Evolutionary conservation across 1,284 basidiomycete genomes (phyloP), one percentile per base, ranked within the genome.

Genomic region (Trichosporon sp.): DNA sequence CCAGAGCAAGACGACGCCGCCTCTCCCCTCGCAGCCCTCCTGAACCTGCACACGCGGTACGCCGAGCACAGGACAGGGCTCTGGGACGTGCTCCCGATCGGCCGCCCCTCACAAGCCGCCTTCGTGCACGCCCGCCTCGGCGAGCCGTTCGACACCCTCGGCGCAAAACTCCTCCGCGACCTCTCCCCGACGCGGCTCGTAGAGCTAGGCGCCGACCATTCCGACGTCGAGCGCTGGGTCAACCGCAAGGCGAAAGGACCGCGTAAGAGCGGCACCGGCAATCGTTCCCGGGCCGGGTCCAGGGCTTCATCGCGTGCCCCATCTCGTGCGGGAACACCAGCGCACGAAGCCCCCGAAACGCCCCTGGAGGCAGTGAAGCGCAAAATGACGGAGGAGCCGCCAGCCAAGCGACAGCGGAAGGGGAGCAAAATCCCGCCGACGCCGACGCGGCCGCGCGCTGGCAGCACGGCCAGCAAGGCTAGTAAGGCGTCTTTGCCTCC

Each of bases 161-260:
- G 68, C 3, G 48, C 48, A 19, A 51, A 65, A 12, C 61, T 69
- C 46, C 65, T 64, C 32, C 63, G 63, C 21, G 32, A 40, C 21
- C n/a, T 69, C 10, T 12, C 61, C 21, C 35, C 37, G 19, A 35
- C 63, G 8, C 46, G 65, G 12, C 68, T 69, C 35, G 46, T 51
- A 32, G 48, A 54, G 63, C 54, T 69, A n/a, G 63, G 65, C 40
- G 68, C 64, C 3, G 48, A 65, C 63, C 48, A 65, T 35, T 48
- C 65, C 19, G 68, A 69, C 48, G 19, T 26, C 14, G 68, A 40
- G 37, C 59, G 59, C 5, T 63, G 59, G 59, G 59, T 63, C 14
- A 31, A 32, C 11, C 59, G 59, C 4, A 32, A 31, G 8, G 12
- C 59, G 4, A 32, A 31, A 8, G 48, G 48, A 35, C 51, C 31